A percentile compares a stretch with the other conserved stretches of the same genome.
phyloP scores from a whole-genome alignment of 768 basidiomycete species.

The Mycena olivaceomarginata region DNA sequence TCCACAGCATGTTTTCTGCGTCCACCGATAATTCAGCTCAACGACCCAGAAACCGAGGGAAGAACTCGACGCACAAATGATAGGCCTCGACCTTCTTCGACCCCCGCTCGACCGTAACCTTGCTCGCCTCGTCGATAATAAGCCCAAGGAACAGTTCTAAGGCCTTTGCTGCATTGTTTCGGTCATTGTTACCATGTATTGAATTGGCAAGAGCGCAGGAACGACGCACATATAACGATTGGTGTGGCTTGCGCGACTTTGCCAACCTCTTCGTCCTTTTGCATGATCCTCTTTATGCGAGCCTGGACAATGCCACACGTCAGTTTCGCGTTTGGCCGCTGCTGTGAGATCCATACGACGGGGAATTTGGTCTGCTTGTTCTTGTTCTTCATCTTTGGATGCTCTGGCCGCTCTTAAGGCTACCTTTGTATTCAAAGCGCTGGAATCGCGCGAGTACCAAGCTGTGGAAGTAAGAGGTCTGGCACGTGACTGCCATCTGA shows the following conservation, averaged over 20 bases:
- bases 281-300: constrained; percentile 99
- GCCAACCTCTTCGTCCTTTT: constrained; percentile 99
- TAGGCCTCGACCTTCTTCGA: constrained; percentile 94
- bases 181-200: constrained; percentile 1
- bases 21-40: constrained; percentile 1
- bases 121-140: constrained; percentile 88
- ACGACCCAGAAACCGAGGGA: background rate
- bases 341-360: constrained; percentile 73
- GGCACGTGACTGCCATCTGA: background rate
- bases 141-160: constrained; percentile 93
- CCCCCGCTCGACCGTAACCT: constrained; percentile 86
- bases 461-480: constrained; percentile 4
- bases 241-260: constrained; percentile 98
- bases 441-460: background rate
- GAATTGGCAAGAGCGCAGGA: background rate
- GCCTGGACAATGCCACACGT: constrained; percentile 70
- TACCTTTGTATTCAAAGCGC: background rate
- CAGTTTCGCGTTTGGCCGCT: background rate
- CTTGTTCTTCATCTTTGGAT: constrained; percentile 85
- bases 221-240: constrained; percentile 93
- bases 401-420: constrained; percentile 3
- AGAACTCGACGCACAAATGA: constrained; percentile 84
- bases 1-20: constrained; percentile 94
- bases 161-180: constrained; percentile 84
- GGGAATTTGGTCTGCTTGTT: constrained; percentile 95